Evolutionary conservation across 1,284 basidiomycete species (phyloP).

Genomic region (Ustilago lituana): DNA sequence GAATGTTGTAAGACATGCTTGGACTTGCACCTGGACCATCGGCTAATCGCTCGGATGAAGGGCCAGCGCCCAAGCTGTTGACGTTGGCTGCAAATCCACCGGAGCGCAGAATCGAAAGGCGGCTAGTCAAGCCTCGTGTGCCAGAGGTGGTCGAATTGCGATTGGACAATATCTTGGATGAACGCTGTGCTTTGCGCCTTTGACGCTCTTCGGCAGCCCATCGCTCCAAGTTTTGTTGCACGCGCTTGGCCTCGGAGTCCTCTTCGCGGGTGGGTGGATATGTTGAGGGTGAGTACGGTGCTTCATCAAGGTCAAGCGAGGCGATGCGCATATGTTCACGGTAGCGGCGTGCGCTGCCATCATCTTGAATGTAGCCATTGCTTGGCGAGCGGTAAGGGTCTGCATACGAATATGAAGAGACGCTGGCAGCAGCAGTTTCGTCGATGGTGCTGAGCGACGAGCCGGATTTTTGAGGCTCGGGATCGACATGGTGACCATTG

Average conservation of each 20-base stretch:
- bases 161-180: conserved; percentile 35
- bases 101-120: conserved; percentile 31
- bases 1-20: conserved; percentile 6
- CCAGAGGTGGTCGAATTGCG: conserved; percentile 15
- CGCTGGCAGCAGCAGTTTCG: conserved; percentile 18
- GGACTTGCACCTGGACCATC: conserved; percentile 21
- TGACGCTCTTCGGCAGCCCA: conserved; percentile 56
- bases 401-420: conserved; percentile 4
- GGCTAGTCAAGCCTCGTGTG: conserved; percentile 14
- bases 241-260: conserved; percentile 48
- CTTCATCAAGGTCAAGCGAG: conserved; percentile 22
- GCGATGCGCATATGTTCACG: conserved; percentile 12
- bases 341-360: neutral
- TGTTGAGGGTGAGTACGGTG: conserved; percentile 25
- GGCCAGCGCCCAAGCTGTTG: conserved; percentile 37
- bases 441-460: conserved; percentile 32
- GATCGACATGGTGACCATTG: conserved; percentile 22
- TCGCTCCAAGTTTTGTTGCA: conserved; percentile 53
- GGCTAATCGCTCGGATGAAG: conserved; percentile 43
- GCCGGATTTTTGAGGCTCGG: conserved; percentile 10
- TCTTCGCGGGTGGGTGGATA: conserved; percentile 55
- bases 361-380: conserved; percentile 17
- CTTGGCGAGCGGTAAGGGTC: conserved; percentile 15
- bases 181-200: conserved; percentile 52
- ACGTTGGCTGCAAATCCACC: conserved; percentile 5